Conservation (phyloP, 805 yeast species). For the Kodamaea sagamina region DNA sequence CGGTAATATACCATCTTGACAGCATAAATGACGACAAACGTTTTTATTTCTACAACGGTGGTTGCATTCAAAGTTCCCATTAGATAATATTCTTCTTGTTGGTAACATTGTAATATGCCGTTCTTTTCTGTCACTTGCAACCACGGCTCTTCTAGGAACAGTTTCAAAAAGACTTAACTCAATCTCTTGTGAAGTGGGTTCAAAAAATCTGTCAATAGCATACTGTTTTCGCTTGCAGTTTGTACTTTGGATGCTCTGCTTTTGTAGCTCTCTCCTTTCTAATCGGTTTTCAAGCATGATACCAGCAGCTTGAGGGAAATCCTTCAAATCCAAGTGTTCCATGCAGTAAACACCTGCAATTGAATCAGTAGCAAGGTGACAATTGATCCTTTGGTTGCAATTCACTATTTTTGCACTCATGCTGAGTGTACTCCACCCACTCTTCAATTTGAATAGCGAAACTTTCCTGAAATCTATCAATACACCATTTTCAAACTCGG, state of each 20-base stretch:
- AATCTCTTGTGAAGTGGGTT: neutral
- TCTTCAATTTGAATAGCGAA: constrained; percentile 23
- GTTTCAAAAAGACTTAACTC: too few relatives aligned
- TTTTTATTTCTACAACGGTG: constrained; percentile 44
- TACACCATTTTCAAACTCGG: constrained; percentile 34
- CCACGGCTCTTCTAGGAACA: too few relatives aligned
- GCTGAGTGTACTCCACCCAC: neutral
- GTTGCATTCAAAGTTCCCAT: constrained; percentile 40
- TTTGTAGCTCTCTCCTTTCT: too few relatives aligned
- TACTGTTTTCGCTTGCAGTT: too few relatives aligned
- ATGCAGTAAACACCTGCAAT: constrained; percentile 30
- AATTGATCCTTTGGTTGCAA: constrained; percentile 24
- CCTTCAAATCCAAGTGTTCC: constrained; percentile 9
- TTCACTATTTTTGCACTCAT: neutral
- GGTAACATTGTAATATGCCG: constrained; percentile 6
- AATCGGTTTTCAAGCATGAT: too few relatives aligned
- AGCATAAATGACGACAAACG: constrained; percentile 49
- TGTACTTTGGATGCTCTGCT: too few relatives aligned
- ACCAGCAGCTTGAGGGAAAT: neutral
- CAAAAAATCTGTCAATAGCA: neutral
- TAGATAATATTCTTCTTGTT: constrained; percentile 10
- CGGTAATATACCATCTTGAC: constrained; percentile 41
- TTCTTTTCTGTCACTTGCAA: too few relatives aligned
- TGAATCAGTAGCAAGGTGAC: constrained; percentile 40
- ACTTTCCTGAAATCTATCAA: constrained; percentile 50